Evolutionary conservation across 441 rosid genomes (phyloP), one percentile per base, ranked within the genome.

Genomic region (Arabidopsis lyrata): DNA sequence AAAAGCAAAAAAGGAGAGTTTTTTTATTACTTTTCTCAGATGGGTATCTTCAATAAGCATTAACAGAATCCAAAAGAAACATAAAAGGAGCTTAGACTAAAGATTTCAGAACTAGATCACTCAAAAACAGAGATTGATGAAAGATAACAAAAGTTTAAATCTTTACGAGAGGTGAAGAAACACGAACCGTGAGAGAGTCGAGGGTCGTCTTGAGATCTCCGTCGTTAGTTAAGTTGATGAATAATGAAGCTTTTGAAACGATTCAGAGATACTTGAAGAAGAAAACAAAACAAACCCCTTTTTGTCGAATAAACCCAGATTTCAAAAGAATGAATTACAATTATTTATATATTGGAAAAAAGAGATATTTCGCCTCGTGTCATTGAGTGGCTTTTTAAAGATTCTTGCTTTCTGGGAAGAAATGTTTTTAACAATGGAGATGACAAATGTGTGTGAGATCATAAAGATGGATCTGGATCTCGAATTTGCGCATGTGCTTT

Each of bases 141-240:
- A 31, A 2, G 42, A 32, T 9, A 38, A 61, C 0, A 6, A 59
- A 60, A 74, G 78, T 6, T 0, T 56, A 34, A 66, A 57, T 3
- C 1, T 74, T 74, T 74, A 74, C 6, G 8, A 59, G 60, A n/a
- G 10, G 22, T 29, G 50, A 66, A 50, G 55, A 41, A 59, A 8
- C 1, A 50, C 41, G 13, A 62, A 76, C 70, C 65, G 39, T 45
- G 75, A 69, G 57, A 63, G 75, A 69, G 62, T 63, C 79, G 20
- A 54, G 34, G 60, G n/a, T 45, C 2, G 52, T 63, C 70, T 76
- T 10, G 79, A 16, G 70, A 68, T 76, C 79, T 76, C 79, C 75
- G 75, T 76, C 69, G 50, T 59, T 3, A 0, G 50, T 0, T 6
- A 64, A 35, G 58, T 35, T 5, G 12, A 53, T 41, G 41, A 34